phyloP scores from a whole-genome alignment of 106 monocot genomes.

The Chionographis japonica region DNA sequence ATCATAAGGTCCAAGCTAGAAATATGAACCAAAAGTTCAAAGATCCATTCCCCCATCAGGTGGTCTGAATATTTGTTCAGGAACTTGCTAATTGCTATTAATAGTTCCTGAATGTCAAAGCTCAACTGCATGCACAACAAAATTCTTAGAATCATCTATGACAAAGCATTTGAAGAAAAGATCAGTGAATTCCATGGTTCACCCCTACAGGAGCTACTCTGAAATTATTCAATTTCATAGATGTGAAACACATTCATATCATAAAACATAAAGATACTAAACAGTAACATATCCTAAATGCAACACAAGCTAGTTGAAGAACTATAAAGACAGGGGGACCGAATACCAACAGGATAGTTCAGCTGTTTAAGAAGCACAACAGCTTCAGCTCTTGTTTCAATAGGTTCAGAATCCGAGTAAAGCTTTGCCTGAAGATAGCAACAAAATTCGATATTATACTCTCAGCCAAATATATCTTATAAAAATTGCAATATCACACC shows the following conservation, averaged over 20 bases:
- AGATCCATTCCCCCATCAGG: neutral
- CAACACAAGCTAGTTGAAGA: conserved; percentile 8
- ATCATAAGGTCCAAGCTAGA: neutral
- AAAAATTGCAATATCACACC: too few relatives aligned
- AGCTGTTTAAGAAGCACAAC: conserved; percentile 96
- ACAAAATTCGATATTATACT: neutral
- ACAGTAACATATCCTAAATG: neutral
- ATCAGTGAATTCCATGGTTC: too few relatives aligned
- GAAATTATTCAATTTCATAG: neutral
- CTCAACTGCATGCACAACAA: neutral
- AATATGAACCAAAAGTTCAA: neutral
- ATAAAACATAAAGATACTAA: neutral
- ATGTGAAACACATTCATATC: neutral
- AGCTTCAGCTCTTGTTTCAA: conserved; percentile 95
- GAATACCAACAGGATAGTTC: conserved; percentile 87
- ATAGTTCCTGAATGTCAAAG: neutral
- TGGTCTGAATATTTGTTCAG: neutral
- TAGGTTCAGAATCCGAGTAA: conserved; percentile 83
- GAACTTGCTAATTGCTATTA: neutral
- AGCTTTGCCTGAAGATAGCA: conserved; percentile 65
- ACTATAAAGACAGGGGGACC: conserved; percentile 12
- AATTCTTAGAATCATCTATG: too few relatives aligned
- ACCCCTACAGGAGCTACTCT: neutral
- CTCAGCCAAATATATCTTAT: too few relatives aligned
- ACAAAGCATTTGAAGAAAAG: too few relatives aligned